Evolutionary conservation across 2,329 filamentous ascomycete species (phyloP).

Genomic region (Sordariomycetes sp.): DNA sequence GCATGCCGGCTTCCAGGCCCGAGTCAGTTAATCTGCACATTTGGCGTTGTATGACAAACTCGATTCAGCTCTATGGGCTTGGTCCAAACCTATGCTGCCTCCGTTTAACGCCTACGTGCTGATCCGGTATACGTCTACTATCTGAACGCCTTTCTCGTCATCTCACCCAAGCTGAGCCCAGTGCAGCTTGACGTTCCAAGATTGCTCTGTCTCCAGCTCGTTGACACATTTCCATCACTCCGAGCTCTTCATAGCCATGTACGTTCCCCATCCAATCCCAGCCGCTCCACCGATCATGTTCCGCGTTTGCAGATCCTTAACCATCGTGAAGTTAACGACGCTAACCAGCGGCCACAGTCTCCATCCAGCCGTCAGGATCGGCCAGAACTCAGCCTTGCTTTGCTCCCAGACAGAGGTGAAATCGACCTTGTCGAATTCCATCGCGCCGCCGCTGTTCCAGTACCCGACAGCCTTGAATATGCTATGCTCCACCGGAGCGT

Average conservation of each 20-base stretch:
- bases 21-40: no score
- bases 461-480: conserved; percentile 22
- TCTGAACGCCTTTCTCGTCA: no score
- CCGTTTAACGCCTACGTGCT: no score
- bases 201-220: no score
- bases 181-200: no score
- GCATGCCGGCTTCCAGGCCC: no score
- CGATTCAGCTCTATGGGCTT: no score
- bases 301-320: conserved; percentile 62
- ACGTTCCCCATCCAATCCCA: conserved; percentile 67
- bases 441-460: conserved; percentile 25
- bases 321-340: conserved; percentile 56
- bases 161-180: no score
- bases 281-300: conserved; percentile 64
- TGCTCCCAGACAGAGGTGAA: conserved; percentile 32
- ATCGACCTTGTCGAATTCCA: conserved; percentile 36
- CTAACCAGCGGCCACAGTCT: conserved; percentile 62
- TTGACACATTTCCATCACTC: no score
- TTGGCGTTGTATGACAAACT: no score
- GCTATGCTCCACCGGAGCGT: conserved; percentile 25
- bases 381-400: conserved; percentile 48
- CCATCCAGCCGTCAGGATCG: conserved; percentile 59
- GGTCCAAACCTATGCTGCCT: no score
- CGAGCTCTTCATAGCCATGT: conserved; percentile 65
- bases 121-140: no score